Evolutionary conservation across 75 land plant genomes (phyloP).

Genomic region (Pseudotsuga menziesii): DNA sequence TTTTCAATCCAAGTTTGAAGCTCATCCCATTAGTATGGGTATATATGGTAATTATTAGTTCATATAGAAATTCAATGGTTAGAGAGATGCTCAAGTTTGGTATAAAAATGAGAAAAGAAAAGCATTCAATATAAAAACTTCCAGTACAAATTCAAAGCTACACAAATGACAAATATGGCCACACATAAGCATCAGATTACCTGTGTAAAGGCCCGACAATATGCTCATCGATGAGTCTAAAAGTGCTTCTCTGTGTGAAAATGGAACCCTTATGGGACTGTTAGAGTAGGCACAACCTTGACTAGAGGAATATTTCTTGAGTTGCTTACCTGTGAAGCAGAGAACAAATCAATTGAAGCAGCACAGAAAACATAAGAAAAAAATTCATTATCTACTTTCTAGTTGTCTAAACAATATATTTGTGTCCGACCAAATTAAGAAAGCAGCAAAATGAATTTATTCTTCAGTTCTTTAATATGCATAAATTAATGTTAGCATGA

Average conservation of each 20-base stretch:
- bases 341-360: neutral
- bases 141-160: too few species aligned
- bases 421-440: neutral
- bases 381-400: too few species aligned
- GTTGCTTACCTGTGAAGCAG: neutral
- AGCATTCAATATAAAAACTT: neutral
- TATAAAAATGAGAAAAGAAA: neutral
- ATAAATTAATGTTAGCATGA: neutral
- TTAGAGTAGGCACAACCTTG: neutral
- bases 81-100: neutral
- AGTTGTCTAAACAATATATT: too few species aligned
- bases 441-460: neutral
- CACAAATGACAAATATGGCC: neutral
- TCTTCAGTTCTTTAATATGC: neutral
- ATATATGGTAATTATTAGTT: neutral
- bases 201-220: slow-evolving; percentile 12
- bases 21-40: neutral
- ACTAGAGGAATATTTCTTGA: neutral
- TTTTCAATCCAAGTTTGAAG: neutral
- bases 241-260: slow-evolving; percentile 2
- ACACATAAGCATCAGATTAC: neutral
- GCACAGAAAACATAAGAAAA: too few species aligned
- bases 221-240: neutral
- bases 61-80: neutral
- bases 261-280: slow-evolving; percentile 8